Evolutionary conservation across 352 stramenopile species (phyloP), one percentile per base, ranked within the genome.

Genomic region (Blastocystis sp.): DNA sequence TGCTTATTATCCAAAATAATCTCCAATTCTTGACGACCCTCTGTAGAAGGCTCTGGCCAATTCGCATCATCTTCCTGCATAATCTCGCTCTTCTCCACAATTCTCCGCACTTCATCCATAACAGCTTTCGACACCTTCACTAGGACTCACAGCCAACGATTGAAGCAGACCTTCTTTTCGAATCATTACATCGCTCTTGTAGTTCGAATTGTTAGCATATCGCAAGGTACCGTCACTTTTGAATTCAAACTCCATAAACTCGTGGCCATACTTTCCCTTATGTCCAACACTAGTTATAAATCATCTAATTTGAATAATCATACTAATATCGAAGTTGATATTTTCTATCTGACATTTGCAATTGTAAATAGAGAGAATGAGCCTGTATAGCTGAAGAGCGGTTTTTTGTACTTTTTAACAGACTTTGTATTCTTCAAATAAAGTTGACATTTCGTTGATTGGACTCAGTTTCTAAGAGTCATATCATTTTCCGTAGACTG

Each of bases 161-260:
- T 66, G 15, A 87, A 73, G 8, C 89, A 37, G 18, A 96, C 94
- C 93, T 94, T 98, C 95, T 93, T 98, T 98, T 50, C 95, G 93
- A 91, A 98, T 98, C 92, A 98, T 97, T 7, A 94, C 95, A 90
- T 97, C 95, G 87, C 97, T 96, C 91, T 98, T 98, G 92, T 98
- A 98, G 92, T 98, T 98, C 55, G 94, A 98, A 92, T 98, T 98
- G 92, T 98, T 98, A 41, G 95, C 95, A 90, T 98, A 98, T 50
- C 95, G 93, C 39, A 98, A 92, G 89, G 94, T 95, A 53, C 94
- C 94, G 87, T 95, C 94, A 18, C 94, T 92, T 53, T 92, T 93
- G 70, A 98, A 96, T 91, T 98, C 95, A 90, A 98, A 98, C 92
- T 98, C 96, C 94, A 98, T 96, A 90, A 97, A 98, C 91, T 98